phyloP scores from a whole-genome alignment of 2,329 filamentous ascomycete species.

The Cytospora mali region DNA sequence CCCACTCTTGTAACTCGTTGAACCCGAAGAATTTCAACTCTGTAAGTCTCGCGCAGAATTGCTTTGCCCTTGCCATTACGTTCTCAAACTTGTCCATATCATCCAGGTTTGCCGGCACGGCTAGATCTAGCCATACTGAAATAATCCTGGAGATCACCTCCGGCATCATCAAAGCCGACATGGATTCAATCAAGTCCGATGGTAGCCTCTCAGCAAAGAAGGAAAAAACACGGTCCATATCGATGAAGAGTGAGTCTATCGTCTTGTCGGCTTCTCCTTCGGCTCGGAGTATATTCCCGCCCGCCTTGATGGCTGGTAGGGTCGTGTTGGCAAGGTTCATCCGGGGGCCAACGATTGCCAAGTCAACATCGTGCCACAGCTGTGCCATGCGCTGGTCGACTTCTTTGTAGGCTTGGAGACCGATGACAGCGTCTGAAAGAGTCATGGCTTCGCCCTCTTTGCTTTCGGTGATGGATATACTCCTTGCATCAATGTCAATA shows the following conservation, averaged over 20 bases:
- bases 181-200: slow-evolving; percentile 54
- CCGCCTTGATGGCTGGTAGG: slow-evolving; percentile 45
- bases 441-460: slow-evolving; percentile 56
- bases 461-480: slow-evolving; percentile 58
- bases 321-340: slow-evolving; percentile 47
- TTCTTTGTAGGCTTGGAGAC: slow-evolving; percentile 61
- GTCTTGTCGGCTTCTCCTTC: slow-evolving; percentile 47
- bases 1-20: slow-evolving; percentile 74
- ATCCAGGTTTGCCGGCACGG: slow-evolving; percentile 73
- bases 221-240: slow-evolving; percentile 54
- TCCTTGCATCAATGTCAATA: slow-evolving; percentile 58
- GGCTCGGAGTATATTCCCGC: slow-evolving; percentile 48
- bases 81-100: slow-evolving; percentile 73
- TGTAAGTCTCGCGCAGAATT: slow-evolving; percentile 67
- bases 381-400: slow-evolving; percentile 61
- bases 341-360: slow-evolving; percentile 62
- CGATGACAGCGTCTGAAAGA: slow-evolving; percentile 57
- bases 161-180: slow-evolving; percentile 73
- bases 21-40: slow-evolving; percentile 64
- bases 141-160: slow-evolving; percentile 69
- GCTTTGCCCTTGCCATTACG: slow-evolving; percentile 64
- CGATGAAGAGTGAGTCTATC: slow-evolving; percentile 54
- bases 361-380: slow-evolving; percentile 65
- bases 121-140: slow-evolving; percentile 71
- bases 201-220: slow-evolving; percentile 59